Conservation (phyloP, 139 green algal species). For the Zygnema cylindricum region DNA sequence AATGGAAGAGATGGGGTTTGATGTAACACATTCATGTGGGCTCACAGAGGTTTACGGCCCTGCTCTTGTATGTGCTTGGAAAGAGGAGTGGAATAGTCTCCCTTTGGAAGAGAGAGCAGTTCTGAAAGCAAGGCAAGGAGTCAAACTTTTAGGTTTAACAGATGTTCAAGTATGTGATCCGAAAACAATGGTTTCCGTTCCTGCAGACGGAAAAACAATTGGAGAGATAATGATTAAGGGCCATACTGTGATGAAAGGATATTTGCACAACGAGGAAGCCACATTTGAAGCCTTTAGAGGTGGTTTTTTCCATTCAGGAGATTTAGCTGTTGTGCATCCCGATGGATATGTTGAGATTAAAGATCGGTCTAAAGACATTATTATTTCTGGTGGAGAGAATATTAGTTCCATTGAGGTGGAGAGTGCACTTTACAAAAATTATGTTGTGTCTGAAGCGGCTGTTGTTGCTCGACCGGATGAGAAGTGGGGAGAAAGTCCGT, state of each 20-base stretch:
- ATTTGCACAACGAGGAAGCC: not conserved
- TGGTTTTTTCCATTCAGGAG: conserved; percentile 56
- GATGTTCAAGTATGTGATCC: conserved; percentile 40
- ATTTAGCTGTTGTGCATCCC: conserved; percentile 49
- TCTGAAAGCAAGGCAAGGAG: conserved; percentile 46
- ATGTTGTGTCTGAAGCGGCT: conserved; percentile 40
- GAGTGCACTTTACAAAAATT: conserved; percentile 26
- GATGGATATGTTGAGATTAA: conserved; percentile 58
- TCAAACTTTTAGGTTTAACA: conserved; percentile 22
- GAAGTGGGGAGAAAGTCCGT: conserved; percentile 47
- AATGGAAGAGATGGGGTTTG: conserved; percentile 49
- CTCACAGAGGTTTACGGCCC: conserved; percentile 56
- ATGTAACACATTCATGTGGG: conserved; percentile 48
- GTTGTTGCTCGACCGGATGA: conserved; percentile 45
- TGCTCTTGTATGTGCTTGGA: conserved; percentile 47
- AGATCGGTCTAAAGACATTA: conserved; percentile 59
- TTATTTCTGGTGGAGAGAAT: conserved; percentile 60
- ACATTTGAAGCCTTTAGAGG: conserved; percentile 45
- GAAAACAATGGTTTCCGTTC: conserved; percentile 37
- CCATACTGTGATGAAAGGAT: conserved; percentile 58
- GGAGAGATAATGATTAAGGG: conserved; percentile 54
- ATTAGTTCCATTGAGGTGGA: conserved; percentile 53
- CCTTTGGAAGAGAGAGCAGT: not conserved
- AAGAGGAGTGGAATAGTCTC: conserved; percentile 42
- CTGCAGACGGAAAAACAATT: conserved; percentile 45